These are phyloP conservation scores for Pythium biforme DNA, from an alignment of 352 stramenopile genomes.

Conservation along the genomic window DNA sequence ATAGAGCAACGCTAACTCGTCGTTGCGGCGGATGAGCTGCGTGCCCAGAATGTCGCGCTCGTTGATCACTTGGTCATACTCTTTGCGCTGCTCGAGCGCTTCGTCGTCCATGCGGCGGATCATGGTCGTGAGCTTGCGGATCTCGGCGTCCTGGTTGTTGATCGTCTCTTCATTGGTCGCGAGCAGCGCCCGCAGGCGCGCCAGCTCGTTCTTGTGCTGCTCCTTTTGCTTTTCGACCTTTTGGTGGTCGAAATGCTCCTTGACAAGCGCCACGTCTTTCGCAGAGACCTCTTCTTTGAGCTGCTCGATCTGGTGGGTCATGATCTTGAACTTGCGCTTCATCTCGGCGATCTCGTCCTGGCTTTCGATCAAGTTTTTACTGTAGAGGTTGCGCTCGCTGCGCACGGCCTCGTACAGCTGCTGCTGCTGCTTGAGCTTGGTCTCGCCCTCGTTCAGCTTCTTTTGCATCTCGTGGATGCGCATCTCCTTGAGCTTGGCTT, in stretches of 20 bases:
- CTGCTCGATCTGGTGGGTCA: constrained; percentile 95
- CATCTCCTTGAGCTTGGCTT: constrained; percentile 75
- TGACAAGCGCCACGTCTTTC: constrained; percentile 91
- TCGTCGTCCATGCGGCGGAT: constrained; percentile 91
- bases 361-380: constrained; percentile 95
- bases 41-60: constrained; percentile 84
- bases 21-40: constrained; percentile 87
- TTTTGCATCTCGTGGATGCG: constrained; percentile 71
- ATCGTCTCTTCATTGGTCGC: constrained; percentile 90
- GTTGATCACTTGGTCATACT: constrained; percentile 79
- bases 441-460: constrained; percentile 76
- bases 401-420: constrained; percentile 95
- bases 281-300: constrained; percentile 96
- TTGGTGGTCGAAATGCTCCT: constrained; percentile 93
- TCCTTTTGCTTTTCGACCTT: constrained; percentile 94
- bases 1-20: constrained; percentile 86
- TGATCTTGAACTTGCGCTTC: constrained; percentile 97
- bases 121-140: constrained; percentile 83
- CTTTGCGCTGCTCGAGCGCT: constrained; percentile 82
- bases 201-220: constrained; percentile 86
- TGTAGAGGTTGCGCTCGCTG: constrained; percentile 94
- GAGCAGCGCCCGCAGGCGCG: constrained; percentile 87
- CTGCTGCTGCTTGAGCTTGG: constrained; percentile 94
- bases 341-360: constrained; percentile 96
- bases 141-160: constrained; percentile 80